Evolutionary conservation across 2,329 filamentous ascomycete species (phyloP), one percentile per base, ranked within the genome.

Genomic region (Fonsecaea pedrosoi): DNA sequence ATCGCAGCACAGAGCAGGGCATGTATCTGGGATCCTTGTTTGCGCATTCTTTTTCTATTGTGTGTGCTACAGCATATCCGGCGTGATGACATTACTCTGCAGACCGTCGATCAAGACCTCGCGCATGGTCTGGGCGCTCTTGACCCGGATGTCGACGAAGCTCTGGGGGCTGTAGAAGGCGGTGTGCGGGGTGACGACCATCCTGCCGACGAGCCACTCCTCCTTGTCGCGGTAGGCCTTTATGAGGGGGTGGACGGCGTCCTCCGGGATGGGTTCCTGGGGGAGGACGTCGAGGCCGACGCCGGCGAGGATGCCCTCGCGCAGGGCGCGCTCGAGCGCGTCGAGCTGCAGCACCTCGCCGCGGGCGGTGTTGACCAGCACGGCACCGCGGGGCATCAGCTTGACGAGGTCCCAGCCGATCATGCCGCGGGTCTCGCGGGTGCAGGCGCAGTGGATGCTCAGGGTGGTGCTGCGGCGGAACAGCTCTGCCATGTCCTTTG

Each of bases 361-460:
- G 1, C 89, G 85, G 3, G 88, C 90, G 0, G 89, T 91, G 77
- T 91, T 90, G 70, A 91, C 82, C 37, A 91, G 78, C 76, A 90
- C 80, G 0, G 84, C 87, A 1, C 84, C 86, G 7, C 77, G 75
- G 76, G 89, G 89, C 82, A 90, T 87, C 69, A 79, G 74, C 3
- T 75, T 73, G 30, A 91, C 77, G 7, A 85, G 82, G 3, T 79
- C 72, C 15, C 79, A 79, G 73, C 88, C 86, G 74, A 91, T 86
- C 67, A 91, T 82, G 74, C 88, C 85, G 30, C 82, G 80, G 69
- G 89, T 91, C 58, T 78, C 76, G 2, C 85, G 82, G 71, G 82
- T 87, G 32, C 91, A 81, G 3, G 89, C 89, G 74, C 89, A 90
- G 76, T 91, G 89, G 65, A 91, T 76, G 71, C 83, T 89, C 68